Conservation (phyloP, 2,329 filamentous ascomycete species). For the Aspergillus quadricinctus region DNA sequence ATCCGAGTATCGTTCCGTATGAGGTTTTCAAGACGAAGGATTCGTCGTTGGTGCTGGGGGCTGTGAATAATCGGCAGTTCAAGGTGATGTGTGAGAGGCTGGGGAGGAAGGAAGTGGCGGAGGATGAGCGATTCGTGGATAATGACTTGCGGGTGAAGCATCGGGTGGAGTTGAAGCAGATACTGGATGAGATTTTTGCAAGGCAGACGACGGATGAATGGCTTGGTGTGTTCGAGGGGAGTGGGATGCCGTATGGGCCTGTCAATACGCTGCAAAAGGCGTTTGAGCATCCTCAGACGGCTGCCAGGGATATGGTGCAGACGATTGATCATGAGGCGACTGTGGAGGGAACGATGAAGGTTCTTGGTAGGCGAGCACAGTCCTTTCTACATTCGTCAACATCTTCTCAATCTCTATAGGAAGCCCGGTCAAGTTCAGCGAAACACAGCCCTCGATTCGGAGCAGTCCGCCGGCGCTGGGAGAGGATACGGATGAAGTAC, state of each 20-base stretch:
- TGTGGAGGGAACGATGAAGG: conserved; percentile 11
- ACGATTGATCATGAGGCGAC: conserved; percentile 20
- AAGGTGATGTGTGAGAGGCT: conserved; percentile 60
- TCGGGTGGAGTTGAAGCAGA: conserved; percentile 32
- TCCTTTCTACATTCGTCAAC: too few relatives aligned
- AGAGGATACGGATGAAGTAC: conserved; percentile 26
- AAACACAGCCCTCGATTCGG: conserved; percentile 15
- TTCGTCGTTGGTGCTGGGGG: conserved; percentile 66
- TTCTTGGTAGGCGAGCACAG: conserved; percentile 19
- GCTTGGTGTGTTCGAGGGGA: conserved; percentile 38
- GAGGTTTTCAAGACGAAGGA: conserved; percentile 61
- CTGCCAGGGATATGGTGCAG: conserved; percentile 38
- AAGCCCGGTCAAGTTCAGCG: conserved; percentile 31
- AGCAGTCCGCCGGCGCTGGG: conserved; percentile 24
- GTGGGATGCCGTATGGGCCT: conserved; percentile 44
- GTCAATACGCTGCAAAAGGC: conserved; percentile 45
- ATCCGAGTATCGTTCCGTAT: conserved; percentile 48
- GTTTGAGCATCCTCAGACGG: conserved; percentile 43
- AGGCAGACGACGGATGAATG: conserved; percentile 39
- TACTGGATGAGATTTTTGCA: conserved; percentile 33
- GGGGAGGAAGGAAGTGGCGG: conserved; percentile 56
- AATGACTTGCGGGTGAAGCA: conserved; percentile 60
- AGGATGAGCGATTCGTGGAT: conserved; percentile 55
- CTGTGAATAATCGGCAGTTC: conserved; percentile 69
- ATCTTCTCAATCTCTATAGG: too few relatives aligned